phyloP scores from a whole-genome alignment of 2,329 filamentous ascomycete genomes.

The Sporothrix euskadiensis region DNA sequence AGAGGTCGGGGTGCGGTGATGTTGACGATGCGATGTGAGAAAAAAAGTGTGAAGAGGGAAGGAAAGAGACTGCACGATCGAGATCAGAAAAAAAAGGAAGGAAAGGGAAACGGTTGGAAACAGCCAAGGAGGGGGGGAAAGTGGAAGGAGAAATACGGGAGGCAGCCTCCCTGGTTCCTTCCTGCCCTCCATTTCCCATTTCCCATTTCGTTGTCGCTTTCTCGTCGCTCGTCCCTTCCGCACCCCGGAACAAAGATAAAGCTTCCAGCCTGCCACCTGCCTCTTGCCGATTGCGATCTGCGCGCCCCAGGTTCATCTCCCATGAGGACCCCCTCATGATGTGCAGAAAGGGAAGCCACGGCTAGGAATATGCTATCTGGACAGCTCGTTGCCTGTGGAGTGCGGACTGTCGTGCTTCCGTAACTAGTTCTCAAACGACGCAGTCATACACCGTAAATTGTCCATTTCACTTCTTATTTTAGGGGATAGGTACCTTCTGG shows the following conservation, averaged over 20 bases:
- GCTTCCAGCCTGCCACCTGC: conserved; percentile 12
- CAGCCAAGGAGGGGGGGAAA: conserved; percentile 26
- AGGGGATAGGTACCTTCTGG: neutral
- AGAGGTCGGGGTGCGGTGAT: neutral
- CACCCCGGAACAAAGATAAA: conserved; percentile 31
- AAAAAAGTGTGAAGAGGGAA: neutral
- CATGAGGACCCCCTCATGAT: neutral
- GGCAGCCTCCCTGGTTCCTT: neutral
- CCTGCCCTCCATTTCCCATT: neutral
- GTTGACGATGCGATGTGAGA: neutral
- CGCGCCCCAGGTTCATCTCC: neutral
- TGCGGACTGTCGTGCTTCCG: neutral
- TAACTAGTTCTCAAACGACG: neutral
- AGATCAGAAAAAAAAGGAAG: conserved; percentile 9
- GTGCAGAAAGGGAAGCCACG: neutral
- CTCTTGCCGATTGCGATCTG: conserved; percentile 17
- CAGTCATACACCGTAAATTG: neutral
- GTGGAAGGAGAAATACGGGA: conserved; percentile 22
- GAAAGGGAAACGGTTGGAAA: conserved; percentile 4
- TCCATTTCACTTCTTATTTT: neutral
- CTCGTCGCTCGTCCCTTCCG: neutral
- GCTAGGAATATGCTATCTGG: neutral
- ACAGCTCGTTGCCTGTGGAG: neutral
- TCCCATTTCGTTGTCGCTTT: neutral
- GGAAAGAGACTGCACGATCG: neutral